Percentiles rank a stretch among this genome's conserved stretches.
Conservation (phyloP, 2,329 filamentous ascomycete genomes). For the Boeremia exigua region DNA sequence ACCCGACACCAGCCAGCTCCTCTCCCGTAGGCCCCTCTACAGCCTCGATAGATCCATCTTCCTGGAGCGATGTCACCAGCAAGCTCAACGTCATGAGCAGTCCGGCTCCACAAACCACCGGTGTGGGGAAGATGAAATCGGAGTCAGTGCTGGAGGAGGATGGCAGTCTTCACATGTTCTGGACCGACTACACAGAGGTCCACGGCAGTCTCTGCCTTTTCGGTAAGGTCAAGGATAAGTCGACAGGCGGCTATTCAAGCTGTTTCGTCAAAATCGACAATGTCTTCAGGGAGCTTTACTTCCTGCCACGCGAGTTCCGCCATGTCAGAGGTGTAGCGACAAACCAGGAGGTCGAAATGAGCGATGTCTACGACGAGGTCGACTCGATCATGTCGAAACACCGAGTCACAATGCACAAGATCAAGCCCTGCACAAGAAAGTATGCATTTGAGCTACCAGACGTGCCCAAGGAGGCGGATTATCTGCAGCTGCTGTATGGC, state of each 20-base stretch:
- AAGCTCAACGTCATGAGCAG: conserved; percentile 86
- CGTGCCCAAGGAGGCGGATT: conserved; percentile 87
- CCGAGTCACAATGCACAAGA: conserved; percentile 88
- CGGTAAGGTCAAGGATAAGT: conserved; percentile 93
- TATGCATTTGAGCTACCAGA: conserved; percentile 93
- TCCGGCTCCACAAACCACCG: conserved; percentile 67
- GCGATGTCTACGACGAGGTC: conserved; percentile 88
- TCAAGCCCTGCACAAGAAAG: conserved; percentile 86
- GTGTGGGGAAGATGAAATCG: conserved; percentile 80
- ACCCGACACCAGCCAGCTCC: conserved; percentile 75
- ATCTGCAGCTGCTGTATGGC: conserved; percentile 94
- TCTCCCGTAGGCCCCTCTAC: conserved; percentile 71
- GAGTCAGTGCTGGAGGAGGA: conserved; percentile 92
- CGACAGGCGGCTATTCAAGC: conserved; percentile 78
- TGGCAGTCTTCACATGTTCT: conserved; percentile 92
- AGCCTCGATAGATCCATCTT: conserved; percentile 70
- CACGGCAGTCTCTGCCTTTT: conserved; percentile 92
- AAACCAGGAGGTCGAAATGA: conserved; percentile 80
- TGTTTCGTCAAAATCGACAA: conserved; percentile 97
- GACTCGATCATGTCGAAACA: conserved; percentile 86
- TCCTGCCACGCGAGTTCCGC: conserved; percentile 77
- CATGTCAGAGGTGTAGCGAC: conserved; percentile 69
- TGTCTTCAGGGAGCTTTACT: conserved; percentile 88
- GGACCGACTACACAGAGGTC: conserved; percentile 94
- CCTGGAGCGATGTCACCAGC: conserved; percentile 87